Conservation (phyloP, 2,329 filamentous ascomycete genomes). For the Colletotrichum kahawae region DNA sequence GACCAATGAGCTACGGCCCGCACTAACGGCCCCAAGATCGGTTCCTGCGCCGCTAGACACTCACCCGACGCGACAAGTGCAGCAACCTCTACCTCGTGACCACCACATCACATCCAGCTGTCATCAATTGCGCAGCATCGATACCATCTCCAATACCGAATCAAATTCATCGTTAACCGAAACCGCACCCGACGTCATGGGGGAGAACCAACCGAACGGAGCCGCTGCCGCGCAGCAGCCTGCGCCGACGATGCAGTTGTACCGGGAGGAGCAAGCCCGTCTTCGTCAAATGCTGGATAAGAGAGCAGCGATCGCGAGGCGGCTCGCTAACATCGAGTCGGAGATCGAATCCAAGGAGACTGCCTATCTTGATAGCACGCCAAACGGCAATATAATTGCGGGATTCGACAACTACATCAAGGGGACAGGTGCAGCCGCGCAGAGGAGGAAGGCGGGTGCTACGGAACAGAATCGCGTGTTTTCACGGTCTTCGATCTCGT, state of each 20-base stretch:
- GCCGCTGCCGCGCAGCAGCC: conserved; percentile 24
- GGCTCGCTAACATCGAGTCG: conserved; percentile 64
- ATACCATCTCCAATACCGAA: not conserved
- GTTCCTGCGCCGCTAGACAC: not conserved
- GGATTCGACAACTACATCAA: conserved; percentile 99
- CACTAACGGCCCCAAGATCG: not conserved
- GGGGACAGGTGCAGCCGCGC: conserved; percentile 69
- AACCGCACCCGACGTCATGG: not conserved
- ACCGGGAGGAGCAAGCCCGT: conserved; percentile 54
- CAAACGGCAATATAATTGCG: conserved; percentile 91
- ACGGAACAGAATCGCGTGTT: conserved; percentile 78
- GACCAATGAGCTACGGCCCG: not conserved
- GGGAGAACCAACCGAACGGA: conserved; percentile 15
- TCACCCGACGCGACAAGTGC: not conserved
- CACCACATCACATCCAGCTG: not conserved
- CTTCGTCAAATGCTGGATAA: conserved; percentile 54
- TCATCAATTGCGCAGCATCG: not conserved
- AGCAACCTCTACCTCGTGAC: not conserved
- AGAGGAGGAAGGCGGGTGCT: conserved; percentile 68
- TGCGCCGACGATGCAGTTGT: conserved; percentile 47
- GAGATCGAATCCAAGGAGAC: conserved; percentile 84
- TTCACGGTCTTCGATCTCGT: conserved; percentile 67
- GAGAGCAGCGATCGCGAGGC: conserved; percentile 35
- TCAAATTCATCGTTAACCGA: not conserved
- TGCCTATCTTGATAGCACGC: conserved; percentile 88